These are phyloP conservation scores for Austroboletus eburneus DNA, from an alignment of 768 basidiomycete species.

Conservation along the genomic window DNA sequence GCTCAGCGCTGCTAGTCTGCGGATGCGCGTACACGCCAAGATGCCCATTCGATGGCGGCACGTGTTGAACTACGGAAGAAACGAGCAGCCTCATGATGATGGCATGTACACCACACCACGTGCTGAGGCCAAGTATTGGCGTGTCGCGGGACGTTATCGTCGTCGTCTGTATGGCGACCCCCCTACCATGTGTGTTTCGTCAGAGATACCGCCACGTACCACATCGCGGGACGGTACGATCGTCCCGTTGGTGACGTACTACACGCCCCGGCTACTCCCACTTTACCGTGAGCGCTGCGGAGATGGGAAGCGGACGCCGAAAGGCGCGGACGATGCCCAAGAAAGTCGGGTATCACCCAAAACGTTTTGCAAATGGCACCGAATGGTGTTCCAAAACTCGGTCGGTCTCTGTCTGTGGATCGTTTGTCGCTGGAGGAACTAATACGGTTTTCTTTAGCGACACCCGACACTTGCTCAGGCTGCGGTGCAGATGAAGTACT, in stretches of 20 bases:
- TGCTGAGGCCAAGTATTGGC: constrained; percentile 32
- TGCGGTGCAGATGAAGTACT: constrained; percentile 29
- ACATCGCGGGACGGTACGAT: constrained; percentile 2
- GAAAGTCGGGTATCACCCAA: constrained; percentile 31
- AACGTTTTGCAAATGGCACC: constrained; percentile 44
- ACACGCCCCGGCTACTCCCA: constrained; percentile 38
- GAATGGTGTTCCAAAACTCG: constrained; percentile 39
- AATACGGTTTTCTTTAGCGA: constrained; percentile 21
- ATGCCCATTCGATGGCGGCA: constrained; percentile 9
- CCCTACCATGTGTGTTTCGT: neutral
- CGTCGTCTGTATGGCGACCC: constrained; percentile 25
- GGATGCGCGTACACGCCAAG: constrained; percentile 7
- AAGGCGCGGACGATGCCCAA: constrained; percentile 11
- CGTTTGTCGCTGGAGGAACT: too few species aligned
- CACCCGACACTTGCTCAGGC: constrained; percentile 37
- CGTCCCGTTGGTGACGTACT: constrained; percentile 30
- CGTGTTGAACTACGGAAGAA: neutral
- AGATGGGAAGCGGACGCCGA: neutral
- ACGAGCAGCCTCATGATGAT: constrained; percentile 1
- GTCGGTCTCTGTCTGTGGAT: constrained; percentile 27
- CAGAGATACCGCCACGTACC: too few species aligned
- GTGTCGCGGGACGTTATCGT: constrained; percentile 23
- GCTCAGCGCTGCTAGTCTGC: constrained; percentile 16
- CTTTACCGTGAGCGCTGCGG: constrained; percentile 28
- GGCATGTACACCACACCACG: constrained; percentile 19